Evolutionary conservation across 352 stramenopile species (phyloP).

Genomic region (Aphanomyces invadans): DNA sequence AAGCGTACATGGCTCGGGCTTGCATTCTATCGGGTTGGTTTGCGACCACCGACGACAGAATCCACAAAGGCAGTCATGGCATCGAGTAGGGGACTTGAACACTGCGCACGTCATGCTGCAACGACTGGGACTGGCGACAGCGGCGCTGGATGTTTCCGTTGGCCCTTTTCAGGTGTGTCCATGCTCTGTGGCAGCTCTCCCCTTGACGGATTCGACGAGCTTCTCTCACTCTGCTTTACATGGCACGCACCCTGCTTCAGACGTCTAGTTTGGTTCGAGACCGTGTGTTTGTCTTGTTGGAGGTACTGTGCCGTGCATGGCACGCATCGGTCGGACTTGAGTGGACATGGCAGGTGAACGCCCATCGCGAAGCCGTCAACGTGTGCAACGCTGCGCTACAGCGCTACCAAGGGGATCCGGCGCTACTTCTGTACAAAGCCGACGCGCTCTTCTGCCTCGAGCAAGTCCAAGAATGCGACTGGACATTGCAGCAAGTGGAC

Average conservation of each 20-base stretch:
- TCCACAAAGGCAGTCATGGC: too few relatives aligned
- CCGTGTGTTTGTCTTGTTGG: slow-evolving; percentile 10
- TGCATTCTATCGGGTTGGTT: slow-evolving; percentile 41
- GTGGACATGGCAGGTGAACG: too few relatives aligned
- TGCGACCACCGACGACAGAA: too few relatives aligned
- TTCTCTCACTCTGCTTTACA: too few relatives aligned
- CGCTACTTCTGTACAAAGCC: slow-evolving; percentile 51
- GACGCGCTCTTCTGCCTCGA: slow-evolving; percentile 72
- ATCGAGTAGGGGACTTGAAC: slow-evolving; percentile 1
- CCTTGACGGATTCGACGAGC: too few relatives aligned
- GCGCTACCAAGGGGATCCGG: not conserved
- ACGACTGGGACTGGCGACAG: not conserved
- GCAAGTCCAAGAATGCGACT: slow-evolving; percentile 46
- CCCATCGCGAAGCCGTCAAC: not conserved
- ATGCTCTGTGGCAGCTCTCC: too few relatives aligned
- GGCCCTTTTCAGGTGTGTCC: slow-evolving; percentile 20
- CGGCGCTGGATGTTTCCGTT: not conserved
- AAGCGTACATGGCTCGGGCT: slow-evolving; percentile 32
- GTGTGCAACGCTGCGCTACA: not conserved
- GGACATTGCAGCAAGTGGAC: slow-evolving; percentile 33
- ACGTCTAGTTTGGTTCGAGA: slow-evolving; percentile 14
- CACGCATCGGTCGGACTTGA: too few relatives aligned
- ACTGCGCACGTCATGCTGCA: not conserved
- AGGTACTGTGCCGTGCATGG: too few relatives aligned
- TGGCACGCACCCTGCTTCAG: too few relatives aligned